Evolutionary conservation across 768 basidiomycete genomes (phyloP), one percentile per base, ranked within the genome.

Genomic region (Leccinum incarnatum): DNA sequence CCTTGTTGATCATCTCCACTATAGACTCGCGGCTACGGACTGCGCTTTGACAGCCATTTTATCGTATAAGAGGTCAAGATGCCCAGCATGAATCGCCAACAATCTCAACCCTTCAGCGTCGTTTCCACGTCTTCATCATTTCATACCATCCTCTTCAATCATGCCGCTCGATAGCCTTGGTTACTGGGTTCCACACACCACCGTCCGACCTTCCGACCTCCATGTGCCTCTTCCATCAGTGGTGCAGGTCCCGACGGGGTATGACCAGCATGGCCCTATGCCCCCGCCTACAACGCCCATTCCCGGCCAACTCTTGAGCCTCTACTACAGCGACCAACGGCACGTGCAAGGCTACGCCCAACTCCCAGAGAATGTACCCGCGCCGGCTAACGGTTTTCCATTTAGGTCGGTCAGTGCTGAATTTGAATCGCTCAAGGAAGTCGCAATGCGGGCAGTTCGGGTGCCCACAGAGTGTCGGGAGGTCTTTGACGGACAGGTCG

Each of bases 291-390:
- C 60, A 1, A 51, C 3, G 11, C 32, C 5, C 37, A 55, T 25
- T 15, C 64, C 67, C 0, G 40, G 40, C 14, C 48, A 67, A n/a
- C 49, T 67, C 6, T 42, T 62, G 42, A 36, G 14, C 0, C 14
- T 5, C 0, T 8, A 45, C 4, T 47, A 65, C 42, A 14, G 2
- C 17, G 19, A 48, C 3, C 27, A 12, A 19, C n/a, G 25, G n/a
- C 60, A 54, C 11, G 8, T 34, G 52, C 42, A 29, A 29, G 36
- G 12, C 11, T 5, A 27, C 15, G 1, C 10, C 5, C 2, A 27
- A 2, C 11, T 47, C 32, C 51, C 49, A 2, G 0, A 8, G 2
- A 17, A 48, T 6, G 50, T 34, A 5, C 51, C 10, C 3, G 34
- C 10, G 1, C 57, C 56, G 2, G 21, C 54, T 7, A 51, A 56